Conservation (phyloP, 495 filamentous ascomycete species). For the Apiosordaria backusii region DNA sequence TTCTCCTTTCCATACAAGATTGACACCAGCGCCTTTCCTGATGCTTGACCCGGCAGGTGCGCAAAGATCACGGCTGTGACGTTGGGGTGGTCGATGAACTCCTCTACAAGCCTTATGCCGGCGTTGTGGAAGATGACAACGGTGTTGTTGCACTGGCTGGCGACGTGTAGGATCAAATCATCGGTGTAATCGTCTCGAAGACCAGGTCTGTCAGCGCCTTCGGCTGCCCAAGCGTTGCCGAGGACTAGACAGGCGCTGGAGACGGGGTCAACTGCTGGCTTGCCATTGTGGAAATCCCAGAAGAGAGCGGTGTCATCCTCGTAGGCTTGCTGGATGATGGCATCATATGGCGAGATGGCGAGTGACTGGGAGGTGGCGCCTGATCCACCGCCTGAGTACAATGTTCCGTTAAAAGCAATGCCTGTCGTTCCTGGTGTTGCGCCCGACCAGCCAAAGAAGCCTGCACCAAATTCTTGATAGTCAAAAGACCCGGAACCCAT, state of each 20-base stretch:
- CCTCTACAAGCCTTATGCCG: slow-evolving; percentile 55
- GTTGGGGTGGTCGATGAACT: slow-evolving; percentile 58
- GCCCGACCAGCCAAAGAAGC: slow-evolving; percentile 19
- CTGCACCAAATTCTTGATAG: slow-evolving; percentile 23
- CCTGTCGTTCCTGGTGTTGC: slow-evolving; percentile 11
- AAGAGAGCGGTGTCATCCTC: slow-evolving; percentile 53
- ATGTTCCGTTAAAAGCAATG: slow-evolving; percentile 50
- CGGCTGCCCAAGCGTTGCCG: slow-evolving; percentile 57
- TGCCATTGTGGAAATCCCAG: slow-evolving; percentile 46
- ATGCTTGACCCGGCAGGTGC: slow-evolving; percentile 60
- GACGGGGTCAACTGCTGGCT: slow-evolving; percentile 40
- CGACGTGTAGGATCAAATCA: slow-evolving; percentile 54
- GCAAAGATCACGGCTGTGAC: slow-evolving; percentile 61
- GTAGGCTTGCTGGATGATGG: slow-evolving; percentile 50
- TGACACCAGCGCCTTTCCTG: slow-evolving; percentile 52
- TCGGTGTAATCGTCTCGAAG: slow-evolving; percentile 53
- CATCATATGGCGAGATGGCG: slow-evolving; percentile 55
- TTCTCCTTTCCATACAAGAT: slow-evolving; percentile 59
- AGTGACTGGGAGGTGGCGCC: slow-evolving; percentile 55
- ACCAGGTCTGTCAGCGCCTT: slow-evolving; percentile 47
- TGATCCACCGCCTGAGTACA: slow-evolving; percentile 57
- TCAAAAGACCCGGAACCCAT: slow-evolving; percentile 30
- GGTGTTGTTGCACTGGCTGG: slow-evolving; percentile 55
- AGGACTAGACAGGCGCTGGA: slow-evolving; percentile 68
- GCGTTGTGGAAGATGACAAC: slow-evolving; percentile 61